Base-by-base conservation (phyloP, 192 early-diverging fungal species). In the Podila minutissima region DNA sequence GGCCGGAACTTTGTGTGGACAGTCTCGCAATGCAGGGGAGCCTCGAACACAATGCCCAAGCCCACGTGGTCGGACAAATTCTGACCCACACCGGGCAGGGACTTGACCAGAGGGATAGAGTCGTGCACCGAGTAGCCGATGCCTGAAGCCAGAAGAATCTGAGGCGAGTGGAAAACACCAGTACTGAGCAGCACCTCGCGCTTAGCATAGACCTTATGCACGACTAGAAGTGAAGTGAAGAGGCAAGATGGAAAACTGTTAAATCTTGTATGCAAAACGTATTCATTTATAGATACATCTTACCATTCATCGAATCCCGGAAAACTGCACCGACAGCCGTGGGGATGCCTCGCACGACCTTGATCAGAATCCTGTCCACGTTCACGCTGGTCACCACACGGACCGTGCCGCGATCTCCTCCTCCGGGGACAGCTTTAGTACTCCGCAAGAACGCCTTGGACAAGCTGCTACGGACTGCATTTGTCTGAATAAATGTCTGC, bases 141-240 rank as follows among this genome's bases (percentile, higher is more conserved):
- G 1, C 85, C 85, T 11, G 84, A 85, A 11, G 72, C 66, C n/a
- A 83, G 66, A 28, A 86, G 74, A 26, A 86, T 51, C 3, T 35
- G 29, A 4, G 85, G 85, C 13, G 84, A 74, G 15, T 62, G 35
- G 33, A 86, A 65, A 4, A 73, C 67, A 31, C 85, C 85, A 8
- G 69, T 70, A n/a, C 79, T 76, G 22, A 86, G 68, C n/a, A 86
- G 64, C 15, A 86, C 77, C 28, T 87, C 86, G 38, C 62, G 66
- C 19, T 31, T 59, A 22, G 67, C 74, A 17, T 63, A n/a, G 13
- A 75, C 67, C 29, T 22, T n/a, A 48, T 37, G 74, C 28, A 50
- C 59, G 19, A 69, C 74, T 75, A 41, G 20, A 46, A 11, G 8
- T 46, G 41, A 15, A 4, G 41, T 2, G 8, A n/a, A 19, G 1